Conservation (phyloP, 495 filamentous ascomycete genomes). For the Bacidia rubella region DNA sequence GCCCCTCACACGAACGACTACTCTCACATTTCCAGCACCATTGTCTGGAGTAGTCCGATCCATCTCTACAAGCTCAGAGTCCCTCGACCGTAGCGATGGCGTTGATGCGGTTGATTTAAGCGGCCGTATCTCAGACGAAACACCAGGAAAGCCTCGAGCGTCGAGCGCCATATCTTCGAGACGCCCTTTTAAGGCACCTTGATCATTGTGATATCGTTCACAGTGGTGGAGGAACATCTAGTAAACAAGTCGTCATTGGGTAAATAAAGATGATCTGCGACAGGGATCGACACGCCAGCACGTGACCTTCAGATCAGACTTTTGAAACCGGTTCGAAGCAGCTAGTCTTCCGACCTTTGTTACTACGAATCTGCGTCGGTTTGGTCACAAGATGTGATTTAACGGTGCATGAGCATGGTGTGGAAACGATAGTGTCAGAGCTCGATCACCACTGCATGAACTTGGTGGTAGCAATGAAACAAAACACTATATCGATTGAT, state of each 20-base stretch:
- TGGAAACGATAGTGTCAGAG: too few relatives aligned
- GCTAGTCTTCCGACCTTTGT: too few relatives aligned
- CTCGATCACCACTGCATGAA: too few relatives aligned
- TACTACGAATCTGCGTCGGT: too few relatives aligned
- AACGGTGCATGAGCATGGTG: too few relatives aligned
- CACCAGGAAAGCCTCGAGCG: slow-evolving; percentile 38
- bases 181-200: slow-evolving; percentile 11
- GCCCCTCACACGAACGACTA: slow-evolving; percentile 82
- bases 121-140: slow-evolving; percentile 29
- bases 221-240: slow-evolving; percentile 26
- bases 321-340: neutral
- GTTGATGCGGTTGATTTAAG: slow-evolving; percentile 46
- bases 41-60: slow-evolving; percentile 26
- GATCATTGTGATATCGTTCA: slow-evolving; percentile 30
- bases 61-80: slow-evolving; percentile 40
- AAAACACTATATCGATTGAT: too few relatives aligned
- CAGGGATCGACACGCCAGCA: slow-evolving; percentile 4
- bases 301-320: neutral
- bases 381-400: too few relatives aligned
- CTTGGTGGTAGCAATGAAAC: too few relatives aligned
- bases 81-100: slow-evolving; percentile 58
- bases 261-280: slow-evolving; percentile 12
- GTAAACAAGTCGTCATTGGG: neutral
- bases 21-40: slow-evolving; percentile 75
- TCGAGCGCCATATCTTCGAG: slow-evolving; percentile 43